These are phyloP conservation scores for Diaporthe sp. DNA, from an alignment of 2,329 filamentous ascomycete species.

Conservation along the genomic window DNA sequence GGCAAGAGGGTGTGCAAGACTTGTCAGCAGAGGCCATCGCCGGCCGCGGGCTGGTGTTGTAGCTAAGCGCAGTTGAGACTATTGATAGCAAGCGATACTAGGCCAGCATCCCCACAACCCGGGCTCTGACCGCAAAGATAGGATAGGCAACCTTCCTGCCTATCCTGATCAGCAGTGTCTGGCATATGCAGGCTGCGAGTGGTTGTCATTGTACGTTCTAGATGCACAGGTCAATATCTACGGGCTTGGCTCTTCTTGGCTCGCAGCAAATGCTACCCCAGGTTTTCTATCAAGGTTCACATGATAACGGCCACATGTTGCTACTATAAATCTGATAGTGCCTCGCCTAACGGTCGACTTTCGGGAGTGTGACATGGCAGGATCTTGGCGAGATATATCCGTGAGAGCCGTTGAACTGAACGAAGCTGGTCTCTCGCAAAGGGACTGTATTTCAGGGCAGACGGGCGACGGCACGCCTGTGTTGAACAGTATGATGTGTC, in stretches of 20 bases:
- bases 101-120: background rate
- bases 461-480: background rate
- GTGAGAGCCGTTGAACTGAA: background rate
- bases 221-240: constrained; percentile 6
- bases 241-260: constrained; percentile 25
- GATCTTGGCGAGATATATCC: background rate
- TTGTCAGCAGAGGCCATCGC: constrained; percentile 21
- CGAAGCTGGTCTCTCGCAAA: background rate
- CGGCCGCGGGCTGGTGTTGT: background rate
- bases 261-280: constrained; percentile 23
- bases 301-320: constrained; percentile 6
- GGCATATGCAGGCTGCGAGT: constrained; percentile 18
- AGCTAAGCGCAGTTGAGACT: constrained; percentile 8
- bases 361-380: background rate
- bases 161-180: constrained; percentile 2
- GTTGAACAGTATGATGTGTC: background rate
- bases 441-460: background rate
- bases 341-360: background rate
- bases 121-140: background rate
- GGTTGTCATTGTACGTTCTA: background rate
- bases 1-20: constrained; percentile 6
- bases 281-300: constrained; percentile 30
- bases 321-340: background rate
- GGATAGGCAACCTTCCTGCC: constrained; percentile 18
- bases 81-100: background rate